phyloP scores from a whole-genome alignment of 2,329 filamentous ascomycete species.

The Claviceps paspali region DNA sequence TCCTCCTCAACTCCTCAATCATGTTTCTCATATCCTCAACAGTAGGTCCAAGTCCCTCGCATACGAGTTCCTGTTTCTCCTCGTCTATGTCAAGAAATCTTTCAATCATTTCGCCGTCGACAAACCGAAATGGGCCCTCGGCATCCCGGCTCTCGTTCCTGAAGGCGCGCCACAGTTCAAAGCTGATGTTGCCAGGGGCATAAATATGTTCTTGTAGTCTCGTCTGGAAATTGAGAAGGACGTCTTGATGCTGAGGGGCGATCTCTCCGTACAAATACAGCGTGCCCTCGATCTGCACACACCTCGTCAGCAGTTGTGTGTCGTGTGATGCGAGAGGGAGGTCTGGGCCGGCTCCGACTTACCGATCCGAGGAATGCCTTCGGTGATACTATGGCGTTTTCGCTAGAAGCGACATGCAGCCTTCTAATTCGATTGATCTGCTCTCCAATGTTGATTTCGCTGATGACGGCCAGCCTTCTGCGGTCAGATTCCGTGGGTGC shows the following conservation, averaged over 20 bases:
- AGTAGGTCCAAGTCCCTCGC: constrained; percentile 40
- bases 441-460: constrained; percentile 77
- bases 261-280: constrained; percentile 84
- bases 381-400: constrained; percentile 56
- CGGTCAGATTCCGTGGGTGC: constrained; percentile 64
- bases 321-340: no score
- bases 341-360: constrained; percentile 20
- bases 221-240: constrained; percentile 68
- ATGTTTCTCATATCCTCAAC: constrained; percentile 47
- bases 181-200: constrained; percentile 58
- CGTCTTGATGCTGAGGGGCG: constrained; percentile 52
- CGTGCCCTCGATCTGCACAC: constrained; percentile 61
- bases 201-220: constrained; percentile 51
- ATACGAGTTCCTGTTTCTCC: constrained; percentile 36
- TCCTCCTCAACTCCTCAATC: constrained; percentile 45
- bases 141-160: constrained; percentile 57
- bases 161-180: constrained; percentile 70
- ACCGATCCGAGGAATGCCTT: constrained; percentile 82
- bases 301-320: constrained; percentile 5
- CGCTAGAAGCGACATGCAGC: constrained; percentile 49
- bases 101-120: constrained; percentile 87
- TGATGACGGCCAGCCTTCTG: constrained; percentile 53
- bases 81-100: constrained; percentile 60
- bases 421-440: constrained; percentile 80
- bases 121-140: constrained; percentile 68